Conservation (phyloP, 257 asterid genomes). For the Solanum bulbocastanum region DNA sequence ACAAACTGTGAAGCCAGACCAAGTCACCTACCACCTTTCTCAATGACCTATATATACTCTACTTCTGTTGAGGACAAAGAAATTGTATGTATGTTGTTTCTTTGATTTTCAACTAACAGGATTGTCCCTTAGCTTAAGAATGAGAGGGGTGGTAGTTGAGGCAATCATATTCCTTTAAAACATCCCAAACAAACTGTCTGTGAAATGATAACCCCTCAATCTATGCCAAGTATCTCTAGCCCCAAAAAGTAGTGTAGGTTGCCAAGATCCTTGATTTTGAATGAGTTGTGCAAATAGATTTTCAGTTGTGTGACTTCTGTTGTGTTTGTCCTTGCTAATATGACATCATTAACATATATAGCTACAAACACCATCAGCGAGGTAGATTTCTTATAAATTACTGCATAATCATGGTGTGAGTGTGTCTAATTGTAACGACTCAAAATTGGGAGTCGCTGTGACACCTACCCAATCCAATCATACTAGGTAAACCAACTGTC, state of each 20-base stretch:
- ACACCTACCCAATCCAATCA: neutral
- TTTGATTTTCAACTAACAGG: neutral
- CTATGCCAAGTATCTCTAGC: neutral
- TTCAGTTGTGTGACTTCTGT: neutral
- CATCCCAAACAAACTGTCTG: neutral
- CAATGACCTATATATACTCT: neutral
- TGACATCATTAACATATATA: neutral
- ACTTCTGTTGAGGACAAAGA: neutral
- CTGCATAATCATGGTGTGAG: neutral
- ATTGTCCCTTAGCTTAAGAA: neutral
- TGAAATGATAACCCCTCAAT: neutral
- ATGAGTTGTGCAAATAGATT: neutral
- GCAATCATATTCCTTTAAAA: neutral
- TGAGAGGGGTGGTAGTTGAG: neutral
- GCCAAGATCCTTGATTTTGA: neutral
- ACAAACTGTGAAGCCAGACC: neutral
- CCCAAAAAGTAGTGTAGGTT: neutral
- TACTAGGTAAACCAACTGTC: neutral
- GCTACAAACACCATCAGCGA: neutral
- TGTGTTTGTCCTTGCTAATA: neutral
- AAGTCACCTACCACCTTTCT: neutral
- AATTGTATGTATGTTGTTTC: neutral
- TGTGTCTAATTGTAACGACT: neutral
- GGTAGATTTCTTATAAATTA: neutral
- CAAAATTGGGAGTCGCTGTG: neutral